Percentiles rank a stretch among this genome's conserved stretches.
Conservation (phyloP, 257 asterid genomes). For the Penstemon davidsonii region DNA sequence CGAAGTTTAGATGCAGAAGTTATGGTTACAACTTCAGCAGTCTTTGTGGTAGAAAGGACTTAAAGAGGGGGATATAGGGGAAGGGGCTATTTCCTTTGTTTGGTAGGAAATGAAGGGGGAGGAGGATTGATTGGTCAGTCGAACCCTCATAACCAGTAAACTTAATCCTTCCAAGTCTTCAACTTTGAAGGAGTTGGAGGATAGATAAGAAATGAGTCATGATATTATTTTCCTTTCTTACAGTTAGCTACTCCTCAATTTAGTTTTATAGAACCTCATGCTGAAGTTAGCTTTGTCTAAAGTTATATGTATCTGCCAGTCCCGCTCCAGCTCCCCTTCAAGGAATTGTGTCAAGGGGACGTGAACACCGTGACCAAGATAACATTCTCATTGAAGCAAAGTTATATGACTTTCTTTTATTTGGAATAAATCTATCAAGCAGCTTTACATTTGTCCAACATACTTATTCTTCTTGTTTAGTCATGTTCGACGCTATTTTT, state of each 20-base stretch:
- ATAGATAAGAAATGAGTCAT: too few relatives aligned
- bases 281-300: not conserved
- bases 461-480: conserved; percentile 13
- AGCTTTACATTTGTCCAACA: not conserved
- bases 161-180: too few relatives aligned
- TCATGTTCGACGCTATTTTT: conserved; percentile 21
- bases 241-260: not conserved
- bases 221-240: not conserved
- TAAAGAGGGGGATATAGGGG: too few relatives aligned
- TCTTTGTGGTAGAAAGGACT: too few relatives aligned
- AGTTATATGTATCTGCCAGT: not conserved
- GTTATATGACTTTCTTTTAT: not conserved
- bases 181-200: too few relatives aligned
- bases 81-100: too few relatives aligned
- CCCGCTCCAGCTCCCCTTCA: not conserved
- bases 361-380: not conserved
- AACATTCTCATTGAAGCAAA: not conserved
- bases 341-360: not conserved
- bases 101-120: too few relatives aligned
- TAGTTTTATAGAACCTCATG: not conserved
- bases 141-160: too few relatives aligned
- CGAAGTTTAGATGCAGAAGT: too few relatives aligned
- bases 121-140: too few relatives aligned
- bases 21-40: too few relatives aligned
- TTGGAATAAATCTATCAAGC: not conserved